Evolutionary conservation across 495 filamentous ascomycete genomes (phyloP).

Genomic region (Penicillium lividum): DNA sequence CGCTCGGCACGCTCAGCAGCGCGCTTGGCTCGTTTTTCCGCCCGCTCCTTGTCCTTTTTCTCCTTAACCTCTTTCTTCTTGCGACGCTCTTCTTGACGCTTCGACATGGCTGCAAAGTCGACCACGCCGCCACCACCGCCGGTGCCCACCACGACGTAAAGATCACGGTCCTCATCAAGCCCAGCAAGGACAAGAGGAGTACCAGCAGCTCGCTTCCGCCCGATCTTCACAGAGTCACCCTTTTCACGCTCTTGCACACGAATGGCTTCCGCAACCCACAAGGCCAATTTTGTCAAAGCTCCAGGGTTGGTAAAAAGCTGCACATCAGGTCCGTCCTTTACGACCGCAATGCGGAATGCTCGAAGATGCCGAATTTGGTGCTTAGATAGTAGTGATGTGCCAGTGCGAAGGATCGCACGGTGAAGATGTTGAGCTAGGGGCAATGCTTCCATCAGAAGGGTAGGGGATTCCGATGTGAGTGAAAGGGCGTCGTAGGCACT

Average conservation of each 20-base stretch:
- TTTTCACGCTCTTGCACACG: conserved; percentile 82
- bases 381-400: conserved; percentile 87
- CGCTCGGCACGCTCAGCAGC: conserved; percentile 47
- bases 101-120: conserved; percentile 63
- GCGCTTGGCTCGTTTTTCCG: conserved; percentile 55
- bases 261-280: conserved; percentile 94
- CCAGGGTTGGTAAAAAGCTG: conserved; percentile 86
- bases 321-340: conserved; percentile 92
- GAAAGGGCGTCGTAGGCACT: conserved; percentile 85
- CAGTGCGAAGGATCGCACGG: conserved; percentile 90
- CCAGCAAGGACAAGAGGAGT: conserved; percentile 88
- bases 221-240: conserved; percentile 66
- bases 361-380: conserved; percentile 88
- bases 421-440: conserved; percentile 86
- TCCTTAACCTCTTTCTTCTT: conserved; percentile 60
- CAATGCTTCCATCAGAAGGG: conserved; percentile 64
- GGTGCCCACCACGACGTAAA: conserved; percentile 90
- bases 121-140: conserved; percentile 67
- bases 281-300: conserved; percentile 85
- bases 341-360: conserved; percentile 91
- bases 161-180: conserved; percentile 81
- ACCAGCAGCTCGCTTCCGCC: conserved; percentile 55
- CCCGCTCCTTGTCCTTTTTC: conserved; percentile 61
- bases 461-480: conserved; percentile 44
- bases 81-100: conserved; percentile 62